phyloP scores from a whole-genome alignment of 2,329 filamentous ascomycete genomes.

The Xylariaceae sp. region DNA sequence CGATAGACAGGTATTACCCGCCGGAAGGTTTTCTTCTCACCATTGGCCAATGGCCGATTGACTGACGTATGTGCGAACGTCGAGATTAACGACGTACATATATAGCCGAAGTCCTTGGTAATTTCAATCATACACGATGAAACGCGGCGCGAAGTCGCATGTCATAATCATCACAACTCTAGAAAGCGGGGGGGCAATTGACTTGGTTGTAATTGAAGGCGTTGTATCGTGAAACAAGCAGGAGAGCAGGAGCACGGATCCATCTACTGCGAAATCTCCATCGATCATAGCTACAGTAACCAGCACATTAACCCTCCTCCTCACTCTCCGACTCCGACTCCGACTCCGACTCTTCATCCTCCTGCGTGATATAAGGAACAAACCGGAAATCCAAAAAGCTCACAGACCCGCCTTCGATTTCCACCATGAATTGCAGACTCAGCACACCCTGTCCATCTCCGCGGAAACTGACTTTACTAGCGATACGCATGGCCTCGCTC shows the following conservation, averaged over 20 bases:
- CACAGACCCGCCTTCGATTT: conserved; percentile 63
- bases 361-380: conserved; percentile 62
- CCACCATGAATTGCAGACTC: conserved; percentile 94
- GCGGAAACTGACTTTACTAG: conserved; percentile 85
- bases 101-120: too few species aligned
- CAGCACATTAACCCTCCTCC: conserved; percentile 27
- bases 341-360: conserved; percentile 49
- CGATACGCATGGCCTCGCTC: conserved; percentile 84
- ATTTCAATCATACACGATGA: too few species aligned
- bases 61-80: too few species aligned
- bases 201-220: too few species aligned
- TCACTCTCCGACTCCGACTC: conserved; percentile 39
- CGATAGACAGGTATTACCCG: too few species aligned
- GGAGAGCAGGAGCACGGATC: neutral
- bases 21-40: too few species aligned
- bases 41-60: too few species aligned
- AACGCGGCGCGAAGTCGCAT: too few species aligned
- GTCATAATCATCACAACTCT: too few species aligned
- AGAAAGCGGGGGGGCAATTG: too few species aligned
- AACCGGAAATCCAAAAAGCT: conserved; percentile 81
- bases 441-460: conserved; percentile 85
- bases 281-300: neutral
- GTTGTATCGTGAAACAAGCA: too few species aligned
- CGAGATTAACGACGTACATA: too few species aligned
- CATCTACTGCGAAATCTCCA: neutral